Conservation (phyloP, 345 rosid species). For the Dimocarpus longan region DNA sequence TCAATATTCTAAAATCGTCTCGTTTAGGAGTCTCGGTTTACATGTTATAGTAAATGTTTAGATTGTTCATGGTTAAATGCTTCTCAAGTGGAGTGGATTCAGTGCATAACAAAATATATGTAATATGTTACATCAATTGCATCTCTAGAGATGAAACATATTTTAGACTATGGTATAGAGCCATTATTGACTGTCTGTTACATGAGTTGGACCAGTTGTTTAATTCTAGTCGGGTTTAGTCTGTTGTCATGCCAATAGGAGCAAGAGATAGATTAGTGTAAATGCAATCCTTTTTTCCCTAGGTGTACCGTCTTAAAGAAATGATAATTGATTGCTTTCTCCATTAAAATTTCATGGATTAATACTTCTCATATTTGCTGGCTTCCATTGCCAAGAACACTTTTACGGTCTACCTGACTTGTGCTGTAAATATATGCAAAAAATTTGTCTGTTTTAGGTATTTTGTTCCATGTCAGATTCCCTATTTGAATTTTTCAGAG, state of each 20-base stretch:
- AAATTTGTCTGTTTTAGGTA: neutral
- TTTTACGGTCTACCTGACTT: neutral
- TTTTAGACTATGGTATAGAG: neutral
- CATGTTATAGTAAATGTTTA: neutral
- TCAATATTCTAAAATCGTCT: neutral
- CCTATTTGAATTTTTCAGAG: conserved; percentile 39
- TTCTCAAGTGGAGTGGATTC: neutral
- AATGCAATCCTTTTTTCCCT: neutral
- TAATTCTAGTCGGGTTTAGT: neutral
- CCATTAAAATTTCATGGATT: neutral
- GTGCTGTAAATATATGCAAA: neutral
- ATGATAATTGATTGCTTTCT: neutral
- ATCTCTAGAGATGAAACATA: conserved; percentile 1
- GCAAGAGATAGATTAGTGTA: neutral
- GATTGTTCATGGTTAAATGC: neutral
- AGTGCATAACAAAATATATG: neutral
- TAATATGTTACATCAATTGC: neutral
- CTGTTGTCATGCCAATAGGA: neutral
- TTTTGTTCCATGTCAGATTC: neutral
- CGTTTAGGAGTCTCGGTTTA: neutral
- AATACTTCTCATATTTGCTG: neutral
- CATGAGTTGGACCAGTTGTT: too few species aligned
- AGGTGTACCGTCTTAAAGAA: neutral
- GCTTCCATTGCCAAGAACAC: neutral
- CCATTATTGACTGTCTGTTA: neutral